Conservation (phyloP, 176 grass and related monocot species). For the Phyllostachys edulis region DNA sequence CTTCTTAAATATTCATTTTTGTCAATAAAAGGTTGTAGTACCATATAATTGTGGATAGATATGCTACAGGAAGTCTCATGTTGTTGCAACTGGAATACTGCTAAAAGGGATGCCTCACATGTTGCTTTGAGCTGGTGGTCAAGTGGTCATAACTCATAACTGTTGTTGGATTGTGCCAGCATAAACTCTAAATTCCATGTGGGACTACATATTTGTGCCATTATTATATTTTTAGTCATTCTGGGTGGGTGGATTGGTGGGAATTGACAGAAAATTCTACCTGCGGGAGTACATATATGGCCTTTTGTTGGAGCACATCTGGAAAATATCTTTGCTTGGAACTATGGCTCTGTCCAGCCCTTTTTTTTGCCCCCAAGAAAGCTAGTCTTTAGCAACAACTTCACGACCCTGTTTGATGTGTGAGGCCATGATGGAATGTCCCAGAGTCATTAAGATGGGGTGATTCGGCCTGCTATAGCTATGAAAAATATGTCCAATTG, state of each 20-base stretch:
- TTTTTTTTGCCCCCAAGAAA: neutral
- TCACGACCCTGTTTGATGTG: neutral
- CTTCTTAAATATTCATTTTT: constrained; percentile 9
- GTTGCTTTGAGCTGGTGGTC: neutral
- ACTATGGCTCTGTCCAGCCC: neutral
- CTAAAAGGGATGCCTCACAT: neutral
- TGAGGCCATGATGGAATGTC: neutral
- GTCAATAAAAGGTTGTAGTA: neutral
- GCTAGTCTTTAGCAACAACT: neutral
- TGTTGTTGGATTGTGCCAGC: neutral
- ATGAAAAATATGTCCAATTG: neutral
- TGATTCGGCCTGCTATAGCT: neutral
- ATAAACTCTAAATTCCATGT: neutral
- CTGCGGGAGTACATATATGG: too few species aligned
- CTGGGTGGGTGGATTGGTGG: neutral
- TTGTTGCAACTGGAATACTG: constrained; percentile 1
- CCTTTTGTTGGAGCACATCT: neutral
- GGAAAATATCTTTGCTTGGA: neutral
- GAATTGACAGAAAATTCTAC: neutral
- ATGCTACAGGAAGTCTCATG: neutral
- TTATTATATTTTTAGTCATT: neutral
- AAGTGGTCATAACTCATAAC: neutral
- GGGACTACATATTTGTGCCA: neutral
- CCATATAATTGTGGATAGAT: neutral
- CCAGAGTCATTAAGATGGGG: neutral